phyloP scores from a whole-genome alignment of 495 filamentous ascomycete genomes.

The Penicillium herquei region DNA sequence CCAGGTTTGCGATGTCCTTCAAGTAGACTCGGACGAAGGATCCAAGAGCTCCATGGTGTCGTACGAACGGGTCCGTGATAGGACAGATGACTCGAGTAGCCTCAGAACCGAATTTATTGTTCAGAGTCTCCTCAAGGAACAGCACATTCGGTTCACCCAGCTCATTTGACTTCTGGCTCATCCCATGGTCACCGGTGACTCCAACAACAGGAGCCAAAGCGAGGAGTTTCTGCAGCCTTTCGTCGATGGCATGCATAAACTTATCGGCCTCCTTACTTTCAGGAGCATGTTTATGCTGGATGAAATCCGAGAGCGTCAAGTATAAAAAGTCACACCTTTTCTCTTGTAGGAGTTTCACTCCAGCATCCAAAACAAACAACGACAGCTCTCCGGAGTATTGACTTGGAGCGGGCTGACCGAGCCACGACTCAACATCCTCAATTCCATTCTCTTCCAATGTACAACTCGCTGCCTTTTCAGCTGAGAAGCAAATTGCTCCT shows the following conservation, averaged over 20 bases:
- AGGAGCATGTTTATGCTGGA: conserved; percentile 38
- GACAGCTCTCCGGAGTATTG: conserved; percentile 38
- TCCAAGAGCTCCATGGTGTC: conserved; percentile 36
- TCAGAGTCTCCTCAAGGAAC: conserved; percentile 32
- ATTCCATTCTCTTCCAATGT: conserved; percentile 24
- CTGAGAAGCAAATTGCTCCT: conserved; percentile 34
- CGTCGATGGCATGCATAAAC: conserved; percentile 30
- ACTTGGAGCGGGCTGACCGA: conserved; percentile 27
- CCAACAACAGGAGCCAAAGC: conserved; percentile 24
- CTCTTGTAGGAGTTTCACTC: conserved; percentile 35
- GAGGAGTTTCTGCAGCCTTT: conserved; percentile 22
- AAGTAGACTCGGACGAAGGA: conserved; percentile 37
- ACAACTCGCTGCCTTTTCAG: conserved; percentile 25
- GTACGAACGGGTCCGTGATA: conserved; percentile 37
- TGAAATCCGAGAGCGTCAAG: conserved; percentile 38
- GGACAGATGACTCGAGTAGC: conserved; percentile 37
- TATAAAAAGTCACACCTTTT: conserved; percentile 35
- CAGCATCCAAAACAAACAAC: conserved; percentile 39
- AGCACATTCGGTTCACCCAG: conserved; percentile 32
- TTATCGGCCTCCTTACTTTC: conserved; percentile 30
- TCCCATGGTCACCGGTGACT: conserved; percentile 38
- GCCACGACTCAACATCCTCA: conserved; percentile 29
- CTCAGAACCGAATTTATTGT: conserved; percentile 21
- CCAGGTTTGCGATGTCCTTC: conserved; percentile 10
- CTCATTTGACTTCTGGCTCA: conserved; percentile 31